These are phyloP conservation scores for Alternaria hordeiaustralica DNA, from an alignment of 2,329 filamentous ascomycete genomes.

Conservation along the genomic window DNA sequence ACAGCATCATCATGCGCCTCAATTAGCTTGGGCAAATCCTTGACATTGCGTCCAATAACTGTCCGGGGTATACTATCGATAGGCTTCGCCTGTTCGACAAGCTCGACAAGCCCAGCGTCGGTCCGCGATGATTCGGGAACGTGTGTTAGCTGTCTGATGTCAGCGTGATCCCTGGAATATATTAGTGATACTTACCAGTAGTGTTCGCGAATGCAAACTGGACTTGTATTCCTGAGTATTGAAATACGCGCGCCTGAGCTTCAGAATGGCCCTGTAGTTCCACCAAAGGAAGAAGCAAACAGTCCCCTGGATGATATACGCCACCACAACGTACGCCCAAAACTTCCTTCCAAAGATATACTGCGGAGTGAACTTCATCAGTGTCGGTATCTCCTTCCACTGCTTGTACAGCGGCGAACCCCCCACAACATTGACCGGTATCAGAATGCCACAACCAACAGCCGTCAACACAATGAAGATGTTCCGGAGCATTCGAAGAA, in stretches of 20 bases:
- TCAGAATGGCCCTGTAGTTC: slow-evolving; percentile 78
- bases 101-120: slow-evolving; percentile 85
- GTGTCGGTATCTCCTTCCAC: slow-evolving; percentile 32
- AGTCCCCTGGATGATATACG: slow-evolving; percentile 72
- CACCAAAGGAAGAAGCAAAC: slow-evolving; percentile 84
- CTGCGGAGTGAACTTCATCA: slow-evolving; percentile 64
- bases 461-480: slow-evolving; percentile 79
- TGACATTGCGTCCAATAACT: slow-evolving; percentile 88
- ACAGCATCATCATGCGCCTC: slow-evolving; percentile 82
- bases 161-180: background rate
- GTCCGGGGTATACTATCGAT: slow-evolving; percentile 78
- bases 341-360: slow-evolving; percentile 59
- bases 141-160: slow-evolving; percentile 70
- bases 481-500: slow-evolving; percentile 87
- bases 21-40: slow-evolving; percentile 83
- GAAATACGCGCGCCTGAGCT: slow-evolving; percentile 78
- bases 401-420: slow-evolving; percentile 44
- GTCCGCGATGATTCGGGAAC: slow-evolving; percentile 76
- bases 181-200: slow-evolving; percentile 54
- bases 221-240: slow-evolving; percentile 84
- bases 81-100: slow-evolving; percentile 80
- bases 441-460: slow-evolving; percentile 76
- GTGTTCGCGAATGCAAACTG: slow-evolving; percentile 76
- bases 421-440: slow-evolving; percentile 74
- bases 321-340: slow-evolving; percentile 65